phyloP scores from a whole-genome alignment of 305 asterid genomes.

The Solanum aculeatissimum region DNA sequence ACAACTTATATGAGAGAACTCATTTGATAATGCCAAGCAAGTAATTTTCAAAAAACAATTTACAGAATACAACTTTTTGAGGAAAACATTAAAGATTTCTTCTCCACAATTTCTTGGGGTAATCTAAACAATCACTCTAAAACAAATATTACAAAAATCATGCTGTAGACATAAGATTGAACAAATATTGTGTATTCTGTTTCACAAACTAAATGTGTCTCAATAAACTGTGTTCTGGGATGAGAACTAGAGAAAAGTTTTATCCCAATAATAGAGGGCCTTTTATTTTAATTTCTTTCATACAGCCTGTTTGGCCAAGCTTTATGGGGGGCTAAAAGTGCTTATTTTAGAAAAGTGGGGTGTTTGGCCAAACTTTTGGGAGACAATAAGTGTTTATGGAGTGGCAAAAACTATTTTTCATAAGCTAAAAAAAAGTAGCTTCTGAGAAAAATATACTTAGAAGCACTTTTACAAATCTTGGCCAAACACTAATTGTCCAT shows the following conservation, averaged over 20 bases:
- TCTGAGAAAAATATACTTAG: not conserved
- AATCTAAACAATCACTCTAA: not conserved
- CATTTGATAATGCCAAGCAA: not conserved
- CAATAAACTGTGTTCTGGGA: not conserved
- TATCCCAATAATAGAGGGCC: not conserved
- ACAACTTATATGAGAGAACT: not conserved
- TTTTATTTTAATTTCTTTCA: not conserved
- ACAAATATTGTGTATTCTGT: not conserved
- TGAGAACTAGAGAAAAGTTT: too few species aligned
- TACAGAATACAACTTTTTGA: not conserved
- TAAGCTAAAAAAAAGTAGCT: too few species aligned
- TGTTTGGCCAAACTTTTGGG: not conserved
- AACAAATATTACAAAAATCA: not conserved
- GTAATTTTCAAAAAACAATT: not conserved
- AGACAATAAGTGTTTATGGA: not conserved
- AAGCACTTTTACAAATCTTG: not conserved
- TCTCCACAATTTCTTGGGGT: not conserved
- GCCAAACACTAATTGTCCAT: not conserved
- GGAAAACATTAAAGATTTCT: not conserved
- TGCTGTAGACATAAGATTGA: not conserved
- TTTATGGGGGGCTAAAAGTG: not conserved
- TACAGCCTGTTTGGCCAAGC: not conserved
- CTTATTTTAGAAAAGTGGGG: not conserved
- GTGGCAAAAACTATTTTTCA: too few species aligned
- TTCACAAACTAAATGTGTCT: not conserved